Conservation (phyloP, 2,329 filamentous ascomycete genomes). For the Fusarium siculi region DNA sequence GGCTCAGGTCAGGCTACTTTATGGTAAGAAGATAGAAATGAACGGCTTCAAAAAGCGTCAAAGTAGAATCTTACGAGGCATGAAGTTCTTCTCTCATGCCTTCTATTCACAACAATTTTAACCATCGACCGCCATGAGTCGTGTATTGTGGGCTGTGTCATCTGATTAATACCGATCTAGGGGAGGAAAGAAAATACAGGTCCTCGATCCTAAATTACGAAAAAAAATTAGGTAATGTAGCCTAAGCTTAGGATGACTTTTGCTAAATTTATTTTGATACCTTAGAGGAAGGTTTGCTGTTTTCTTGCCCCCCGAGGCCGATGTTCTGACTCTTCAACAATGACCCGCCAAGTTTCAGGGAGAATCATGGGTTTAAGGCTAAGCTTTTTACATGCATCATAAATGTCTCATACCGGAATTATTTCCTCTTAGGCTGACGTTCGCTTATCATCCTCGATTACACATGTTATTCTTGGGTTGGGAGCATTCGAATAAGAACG, state of each 20-base stretch:
- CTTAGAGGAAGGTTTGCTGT: too few species aligned
- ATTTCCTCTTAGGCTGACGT: neutral
- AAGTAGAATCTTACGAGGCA: neutral
- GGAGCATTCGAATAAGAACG: neutral
- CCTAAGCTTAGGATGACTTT: too few species aligned
- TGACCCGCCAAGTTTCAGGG: neutral
- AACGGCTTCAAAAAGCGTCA: neutral
- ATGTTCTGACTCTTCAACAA: neutral
- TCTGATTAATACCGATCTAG: neutral
- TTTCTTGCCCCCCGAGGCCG: too few species aligned
- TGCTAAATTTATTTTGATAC: too few species aligned
- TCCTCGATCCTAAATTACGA: too few species aligned
- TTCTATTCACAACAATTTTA: neutral
- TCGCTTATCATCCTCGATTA: neutral
- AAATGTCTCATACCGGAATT: neutral
- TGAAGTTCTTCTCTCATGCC: neutral
- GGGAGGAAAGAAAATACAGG: too few species aligned
- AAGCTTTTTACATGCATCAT: neutral
- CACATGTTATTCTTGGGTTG: neutral
- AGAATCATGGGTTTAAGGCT: neutral
- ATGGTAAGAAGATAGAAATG: neutral
- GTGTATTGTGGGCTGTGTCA: neutral
- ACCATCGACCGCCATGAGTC: neutral
- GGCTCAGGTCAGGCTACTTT: neutral
- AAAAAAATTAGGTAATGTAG: too few species aligned